Conservation (phyloP, 2,329 filamentous ascomycete species). For the Rachicladosporium sp. region DNA sequence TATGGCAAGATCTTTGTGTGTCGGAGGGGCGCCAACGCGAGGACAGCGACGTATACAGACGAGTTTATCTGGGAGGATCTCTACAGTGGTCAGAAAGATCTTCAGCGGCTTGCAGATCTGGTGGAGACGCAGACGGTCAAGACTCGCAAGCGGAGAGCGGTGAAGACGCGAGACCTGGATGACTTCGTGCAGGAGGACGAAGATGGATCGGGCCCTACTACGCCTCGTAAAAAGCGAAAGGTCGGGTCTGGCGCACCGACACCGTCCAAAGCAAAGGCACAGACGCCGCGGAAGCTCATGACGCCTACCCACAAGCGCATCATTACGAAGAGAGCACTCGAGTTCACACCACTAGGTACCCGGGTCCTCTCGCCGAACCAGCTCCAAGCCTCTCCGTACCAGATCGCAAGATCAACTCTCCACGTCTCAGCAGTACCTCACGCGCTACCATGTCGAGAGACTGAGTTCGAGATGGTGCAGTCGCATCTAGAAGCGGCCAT, state of each 20-base stretch:
- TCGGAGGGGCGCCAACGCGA: slow-evolving; percentile 74
- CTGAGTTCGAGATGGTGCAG: slow-evolving; percentile 85
- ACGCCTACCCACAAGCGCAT: slow-evolving; percentile 58
- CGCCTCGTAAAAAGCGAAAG: slow-evolving; percentile 38
- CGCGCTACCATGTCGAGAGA: slow-evolving; percentile 80
- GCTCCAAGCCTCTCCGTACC: slow-evolving; percentile 74
- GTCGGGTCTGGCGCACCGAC: slow-evolving; percentile 33
- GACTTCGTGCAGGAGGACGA: slow-evolving; percentile 31
- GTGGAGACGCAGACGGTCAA: slow-evolving; percentile 63
- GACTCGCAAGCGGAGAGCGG: slow-evolving; percentile 42
- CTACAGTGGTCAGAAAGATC: slow-evolving; percentile 50
- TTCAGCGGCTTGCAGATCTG: slow-evolving; percentile 53
- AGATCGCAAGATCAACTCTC: slow-evolving; percentile 73
- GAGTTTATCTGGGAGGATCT: slow-evolving; percentile 88
- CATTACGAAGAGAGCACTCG: slow-evolving; percentile 72
- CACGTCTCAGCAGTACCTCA: slow-evolving; percentile 89
- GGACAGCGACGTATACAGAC: slow-evolving; percentile 81
- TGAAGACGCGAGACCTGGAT: slow-evolving; percentile 25
- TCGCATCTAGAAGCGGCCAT: slow-evolving; percentile 90
- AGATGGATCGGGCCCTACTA: slow-evolving; percentile 32
- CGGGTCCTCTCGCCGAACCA: slow-evolving; percentile 66
- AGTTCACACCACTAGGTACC: slow-evolving; percentile 91
- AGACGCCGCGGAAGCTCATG: slow-evolving; percentile 40
- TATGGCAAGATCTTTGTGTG: slow-evolving; percentile 83
- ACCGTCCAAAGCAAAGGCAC: slow-evolving; percentile 31